phyloP scores from a whole-genome alignment of 768 basidiomycete genomes.

The Daedalea quercina region DNA sequence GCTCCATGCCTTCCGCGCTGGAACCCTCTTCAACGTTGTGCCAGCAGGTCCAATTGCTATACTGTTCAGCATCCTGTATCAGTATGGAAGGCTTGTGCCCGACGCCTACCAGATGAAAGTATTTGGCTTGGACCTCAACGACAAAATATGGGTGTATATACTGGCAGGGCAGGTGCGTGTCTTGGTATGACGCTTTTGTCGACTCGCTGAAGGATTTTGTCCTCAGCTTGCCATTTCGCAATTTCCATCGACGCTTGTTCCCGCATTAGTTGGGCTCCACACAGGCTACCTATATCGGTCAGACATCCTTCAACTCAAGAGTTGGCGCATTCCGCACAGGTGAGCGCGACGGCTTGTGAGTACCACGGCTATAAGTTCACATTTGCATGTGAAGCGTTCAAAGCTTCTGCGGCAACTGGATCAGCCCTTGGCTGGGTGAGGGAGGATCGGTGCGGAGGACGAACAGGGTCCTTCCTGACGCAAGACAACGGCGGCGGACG shows the following conservation, averaged over 20 bases:
- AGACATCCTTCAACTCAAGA: conserved; percentile 71
- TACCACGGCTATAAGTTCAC: neutral
- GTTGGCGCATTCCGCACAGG: conserved; percentile 62
- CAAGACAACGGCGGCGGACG: conserved; percentile 14
- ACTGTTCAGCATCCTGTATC: conserved; percentile 77
- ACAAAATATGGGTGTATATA: conserved; percentile 70
- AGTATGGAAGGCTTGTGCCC: conserved; percentile 75
- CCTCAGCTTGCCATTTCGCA: conserved; percentile 62
- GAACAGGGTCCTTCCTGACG: conserved; percentile 70
- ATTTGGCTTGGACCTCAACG: conserved; percentile 66
- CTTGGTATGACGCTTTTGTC: neutral
- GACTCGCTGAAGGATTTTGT: neutral
- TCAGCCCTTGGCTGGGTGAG: conserved; percentile 65
- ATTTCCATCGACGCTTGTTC: conserved; percentile 57
- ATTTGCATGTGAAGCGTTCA: conserved; percentile 29
- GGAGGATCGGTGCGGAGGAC: conserved; percentile 56
- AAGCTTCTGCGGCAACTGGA: conserved; percentile 43
- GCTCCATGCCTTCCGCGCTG: conserved; percentile 37
- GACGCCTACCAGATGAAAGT: conserved; percentile 69
- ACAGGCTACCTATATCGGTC: conserved; percentile 79
- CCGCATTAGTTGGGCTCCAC: conserved; percentile 58
- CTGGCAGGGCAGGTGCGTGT: conserved; percentile 59
- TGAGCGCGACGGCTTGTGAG: neutral
- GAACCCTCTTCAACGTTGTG: conserved; percentile 64
- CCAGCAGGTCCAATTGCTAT: conserved; percentile 72